Base-by-base conservation (phyloP, 495 filamentous ascomycete species). In the Parmelia sp. region DNA sequence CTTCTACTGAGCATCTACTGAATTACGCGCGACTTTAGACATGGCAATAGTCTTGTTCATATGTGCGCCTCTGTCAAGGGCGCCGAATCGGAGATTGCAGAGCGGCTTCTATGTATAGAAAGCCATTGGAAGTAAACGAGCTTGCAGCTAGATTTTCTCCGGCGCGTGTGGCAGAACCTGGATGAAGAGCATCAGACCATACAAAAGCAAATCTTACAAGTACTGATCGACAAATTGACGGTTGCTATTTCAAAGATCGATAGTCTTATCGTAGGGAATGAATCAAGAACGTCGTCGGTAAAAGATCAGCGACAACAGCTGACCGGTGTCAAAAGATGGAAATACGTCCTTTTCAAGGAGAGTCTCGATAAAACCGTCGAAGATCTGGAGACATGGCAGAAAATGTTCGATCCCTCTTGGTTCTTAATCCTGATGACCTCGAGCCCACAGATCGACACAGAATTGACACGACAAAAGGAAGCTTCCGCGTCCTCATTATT, bases 111-210 rank as follows among this genome's bases (percentile, higher is more conserved):
- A 21, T 65, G 69, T 2, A 59, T 80, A 8, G 68, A 79, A 55
- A 73, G 64, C 35, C 61, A 72, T 61, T 81, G 78, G 75, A 51
- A 65, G 6, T 67, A 68, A 47, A 70, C 69, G 31, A 71, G 60
- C 29, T 53, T 62, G 39, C 73, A 80, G 59, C 62, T 80, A 17
- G 40, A 72, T 21, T 75, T 79, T 62, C 51, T 79, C 33, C 64
- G 65, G 25, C 68, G 69, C 21, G 66, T 78, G 23, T 63, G 71
- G 25, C 19, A 74, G 15, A 66, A 60, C 9, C 72, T 82, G 39
- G 73, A 76, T 36, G 69, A 75, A 14, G 71, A 73, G 14, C 72
- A 75, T 49, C 71, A 71, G 57, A 49, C 45, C 36, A 69, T 76
- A 31, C 72, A 79, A 25, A 63, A 51, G 29, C 66, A 70, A n/a